Evolutionary conservation across 108 stramenopile genomes (phyloP).

Genomic region (Schizochytrium sp.): DNA sequence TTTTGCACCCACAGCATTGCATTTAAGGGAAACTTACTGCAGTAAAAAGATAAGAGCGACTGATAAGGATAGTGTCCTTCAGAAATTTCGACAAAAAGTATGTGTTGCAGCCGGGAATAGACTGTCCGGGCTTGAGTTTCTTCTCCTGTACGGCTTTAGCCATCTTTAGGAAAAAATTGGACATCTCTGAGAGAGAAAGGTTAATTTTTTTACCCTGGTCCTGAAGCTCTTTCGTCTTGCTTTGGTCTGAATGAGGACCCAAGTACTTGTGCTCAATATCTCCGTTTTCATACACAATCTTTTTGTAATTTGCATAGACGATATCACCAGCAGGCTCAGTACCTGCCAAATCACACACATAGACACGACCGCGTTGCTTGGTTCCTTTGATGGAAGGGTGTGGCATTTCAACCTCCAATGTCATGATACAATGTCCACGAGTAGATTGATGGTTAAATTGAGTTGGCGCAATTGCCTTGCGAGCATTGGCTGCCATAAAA

Average conservation of each 20-base stretch:
- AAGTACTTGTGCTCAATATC: constrained; percentile 74
- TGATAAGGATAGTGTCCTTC: constrained; percentile 81
- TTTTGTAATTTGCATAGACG: constrained; percentile 76
- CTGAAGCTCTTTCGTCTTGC: constrained; percentile 79
- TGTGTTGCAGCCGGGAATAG: constrained; percentile 79
- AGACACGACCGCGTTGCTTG: constrained; percentile 76
- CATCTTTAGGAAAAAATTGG: constrained; percentile 83
- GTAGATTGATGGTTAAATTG: constrained; percentile 79
- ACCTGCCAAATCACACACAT: constrained; percentile 79
- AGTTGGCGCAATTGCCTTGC: constrained; percentile 76
- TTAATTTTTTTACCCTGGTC: constrained; percentile 81
- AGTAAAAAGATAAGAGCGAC: constrained; percentile 77
- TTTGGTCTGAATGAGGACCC: constrained; percentile 77
- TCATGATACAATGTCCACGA: constrained; percentile 81
- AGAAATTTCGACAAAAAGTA: constrained; percentile 81
- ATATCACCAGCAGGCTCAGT: constrained; percentile 81
- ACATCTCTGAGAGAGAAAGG: constrained; percentile 79
- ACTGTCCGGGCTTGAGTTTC: constrained; percentile 76
- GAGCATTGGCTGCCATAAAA: constrained; percentile 74
- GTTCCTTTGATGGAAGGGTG: constrained; percentile 68
- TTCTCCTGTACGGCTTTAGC: constrained; percentile 76
- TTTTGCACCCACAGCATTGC: no score
- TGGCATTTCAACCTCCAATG: constrained; percentile 78
- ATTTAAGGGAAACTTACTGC: constrained; percentile 26
- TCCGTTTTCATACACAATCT: constrained; percentile 72